Evolutionary conservation across 768 basidiomycete species (phyloP).

Genomic region (Calocybe indica): DNA sequence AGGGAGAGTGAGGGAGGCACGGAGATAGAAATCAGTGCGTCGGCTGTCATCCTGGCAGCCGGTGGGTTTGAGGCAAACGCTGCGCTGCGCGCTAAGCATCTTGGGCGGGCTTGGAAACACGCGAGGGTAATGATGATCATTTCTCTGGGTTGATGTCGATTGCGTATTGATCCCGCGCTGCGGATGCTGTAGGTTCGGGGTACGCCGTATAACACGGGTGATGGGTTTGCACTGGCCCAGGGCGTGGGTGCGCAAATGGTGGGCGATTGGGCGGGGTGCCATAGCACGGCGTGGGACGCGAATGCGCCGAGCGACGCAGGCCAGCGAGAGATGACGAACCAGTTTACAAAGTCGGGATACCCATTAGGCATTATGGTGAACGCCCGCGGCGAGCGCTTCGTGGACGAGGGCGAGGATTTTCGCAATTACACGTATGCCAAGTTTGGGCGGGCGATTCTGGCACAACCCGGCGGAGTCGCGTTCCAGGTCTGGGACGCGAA

Average conservation of each 20-base stretch:
- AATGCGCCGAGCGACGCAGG: conserved; percentile 46
- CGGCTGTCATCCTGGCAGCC: conserved; percentile 53
- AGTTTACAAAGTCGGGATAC: conserved; percentile 71
- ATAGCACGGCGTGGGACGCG: conserved; percentile 69
- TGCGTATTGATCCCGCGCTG: too few species aligned
- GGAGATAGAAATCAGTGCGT: conserved; percentile 27
- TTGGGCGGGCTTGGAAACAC: conserved; percentile 53
- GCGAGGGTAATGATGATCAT: conserved; percentile 36
- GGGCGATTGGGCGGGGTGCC: conserved; percentile 69
- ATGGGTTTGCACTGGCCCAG: conserved; percentile 50
- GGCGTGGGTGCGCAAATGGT: conserved; percentile 45
- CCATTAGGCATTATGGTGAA: conserved; percentile 70
- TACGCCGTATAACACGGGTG: conserved; percentile 67
- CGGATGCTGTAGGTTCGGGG: conserved; percentile 46
- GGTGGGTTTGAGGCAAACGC: conserved; percentile 62
- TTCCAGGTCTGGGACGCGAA: conserved; percentile 64
- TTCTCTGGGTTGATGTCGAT: too few species aligned
- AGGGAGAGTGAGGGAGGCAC: conserved; percentile 20
- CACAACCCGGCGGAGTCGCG: conserved; percentile 51
- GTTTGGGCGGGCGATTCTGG: conserved; percentile 54
- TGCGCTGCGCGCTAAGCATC: conserved; percentile 42
- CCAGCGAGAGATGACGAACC: conserved; percentile 56
- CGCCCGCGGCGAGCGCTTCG: conserved; percentile 49
- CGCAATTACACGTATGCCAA: conserved; percentile 71
- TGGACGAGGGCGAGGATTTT: conserved; percentile 69